Evolutionary conservation across 805 yeast genomes (phyloP), one percentile per base, ranked within the genome.

Genomic region (Yamadazyma kitorensis): DNA sequence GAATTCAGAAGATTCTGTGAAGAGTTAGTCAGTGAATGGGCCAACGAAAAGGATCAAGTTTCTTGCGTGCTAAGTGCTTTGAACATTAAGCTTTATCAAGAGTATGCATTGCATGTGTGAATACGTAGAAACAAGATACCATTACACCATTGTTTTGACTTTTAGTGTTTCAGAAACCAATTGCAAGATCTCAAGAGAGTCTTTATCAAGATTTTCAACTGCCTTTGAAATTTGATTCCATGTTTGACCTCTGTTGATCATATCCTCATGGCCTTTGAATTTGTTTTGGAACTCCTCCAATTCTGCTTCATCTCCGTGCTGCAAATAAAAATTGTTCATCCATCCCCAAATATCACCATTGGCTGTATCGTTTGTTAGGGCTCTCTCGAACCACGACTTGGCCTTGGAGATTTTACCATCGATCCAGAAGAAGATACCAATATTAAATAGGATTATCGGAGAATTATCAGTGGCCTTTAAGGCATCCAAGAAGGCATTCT

Each of bases 291-390:
- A 49, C 4, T 45, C 41, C 3, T 52, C 47, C n/a, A 57, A 27
- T 10, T 72, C 78, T 2, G 53, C 59, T 4, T 48, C 51, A 4
- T 55, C 45, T 2, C 70, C 73, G 31, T 59, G 61, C 40, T 67
- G 71, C 14, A 44, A 32, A 27, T 65, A 37, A 41, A 72, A 76
- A 17, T 68, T 64, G 45, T 74, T 76, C 31, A 68, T 49, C 82
- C 87, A 81, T 1, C 78, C 74, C 83, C 94, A 87, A 3, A 71
- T 57, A 56, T 89, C 97, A 4, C 95, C 97, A 50, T 66, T 74
- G n/a, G 58, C 63, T 1, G 63, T 54, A 36, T 80, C 78, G 2
- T 68, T 63, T n/a, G 59, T 64, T 8, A 81, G 52, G 0, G 93
- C 84, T 34, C 83, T 66, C 30, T 81, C 82, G 36, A 87, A 74